These are phyloP conservation scores for Pestalotiopsis sp. DNA, from an alignment of 2,329 filamentous ascomycete species.

Conservation along the genomic window DNA sequence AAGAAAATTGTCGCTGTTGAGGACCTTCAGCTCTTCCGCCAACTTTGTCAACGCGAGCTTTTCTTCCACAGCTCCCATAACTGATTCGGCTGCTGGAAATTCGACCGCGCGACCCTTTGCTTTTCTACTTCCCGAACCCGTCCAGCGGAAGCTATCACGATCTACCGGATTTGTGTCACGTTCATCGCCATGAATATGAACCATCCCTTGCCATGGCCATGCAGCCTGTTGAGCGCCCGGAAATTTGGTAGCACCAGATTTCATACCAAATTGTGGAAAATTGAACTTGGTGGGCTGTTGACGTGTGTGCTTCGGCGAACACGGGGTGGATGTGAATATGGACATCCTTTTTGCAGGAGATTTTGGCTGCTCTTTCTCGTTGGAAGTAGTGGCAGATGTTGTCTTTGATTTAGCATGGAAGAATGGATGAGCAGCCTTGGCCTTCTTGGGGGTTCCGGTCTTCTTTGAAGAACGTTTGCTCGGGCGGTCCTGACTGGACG, in stretches of 20 bases:
- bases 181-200: slow-evolving; percentile 60
- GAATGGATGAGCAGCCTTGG: slow-evolving; percentile 58
- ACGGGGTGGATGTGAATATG: slow-evolving; percentile 55
- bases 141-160: background rate
- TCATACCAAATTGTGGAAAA: slow-evolving; percentile 45
- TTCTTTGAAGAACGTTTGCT: background rate
- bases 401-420: slow-evolving; percentile 59
- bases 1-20: slow-evolving; percentile 41
- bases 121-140: slow-evolving; percentile 38
- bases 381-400: slow-evolving; percentile 16
- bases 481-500: background rate
- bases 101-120: slow-evolving; percentile 50
- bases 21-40: slow-evolving; percentile 32
- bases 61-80: slow-evolving; percentile 36
- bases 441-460: slow-evolving; percentile 14
- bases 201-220: slow-evolving; percentile 70
- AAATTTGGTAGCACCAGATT: slow-evolving; percentile 54
- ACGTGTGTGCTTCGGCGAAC: slow-evolving; percentile 48
- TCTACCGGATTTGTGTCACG: background rate
- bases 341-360: slow-evolving; percentile 35
- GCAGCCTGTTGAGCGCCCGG: slow-evolving; percentile 66
- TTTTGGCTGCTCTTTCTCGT: slow-evolving; percentile 26
- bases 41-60: slow-evolving; percentile 42
- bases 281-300: slow-evolving; percentile 30
- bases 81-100: slow-evolving; percentile 42